Evolutionary conservation across 495 filamentous ascomycete genomes (phyloP).

Genomic region (Staphylotrichum tortipilum): DNA sequence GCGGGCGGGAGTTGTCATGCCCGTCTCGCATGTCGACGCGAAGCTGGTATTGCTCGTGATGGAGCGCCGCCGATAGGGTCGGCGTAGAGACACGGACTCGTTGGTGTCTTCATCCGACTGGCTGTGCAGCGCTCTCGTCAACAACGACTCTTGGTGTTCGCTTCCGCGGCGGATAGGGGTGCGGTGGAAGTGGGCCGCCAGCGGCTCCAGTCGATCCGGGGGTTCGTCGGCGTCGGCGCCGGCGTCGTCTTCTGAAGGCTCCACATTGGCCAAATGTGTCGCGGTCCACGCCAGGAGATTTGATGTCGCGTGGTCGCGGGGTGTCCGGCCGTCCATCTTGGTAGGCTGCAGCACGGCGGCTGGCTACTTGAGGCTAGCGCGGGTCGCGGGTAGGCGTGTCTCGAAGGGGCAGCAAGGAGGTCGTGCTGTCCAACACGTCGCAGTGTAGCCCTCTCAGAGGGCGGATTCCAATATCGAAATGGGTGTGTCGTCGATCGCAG

Average conservation of each 20-base stretch:
- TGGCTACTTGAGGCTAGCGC: background rate
- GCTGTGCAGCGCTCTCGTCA: conserved; percentile 68
- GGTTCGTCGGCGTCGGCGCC: conserved; percentile 27
- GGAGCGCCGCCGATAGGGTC: conserved; percentile 48
- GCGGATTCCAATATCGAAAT: background rate
- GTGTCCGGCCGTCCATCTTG: conserved; percentile 32
- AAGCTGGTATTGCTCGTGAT: conserved; percentile 69
- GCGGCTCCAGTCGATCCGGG: conserved; percentile 15
- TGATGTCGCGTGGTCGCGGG: conserved; percentile 31
- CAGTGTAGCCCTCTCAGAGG: background rate
- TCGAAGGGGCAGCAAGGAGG: conserved; percentile 2
- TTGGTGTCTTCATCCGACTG: conserved; percentile 46
- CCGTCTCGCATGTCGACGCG: conserved; percentile 83
- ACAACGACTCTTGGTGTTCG: conserved; percentile 60
- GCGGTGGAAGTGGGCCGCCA: conserved; percentile 32
- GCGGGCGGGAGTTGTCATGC: conserved; percentile 80
- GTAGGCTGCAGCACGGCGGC: background rate
- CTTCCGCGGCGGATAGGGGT: conserved; percentile 31
- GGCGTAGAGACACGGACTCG: conserved; percentile 15
- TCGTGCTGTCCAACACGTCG: background rate
- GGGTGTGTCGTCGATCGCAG: conserved; percentile 3
- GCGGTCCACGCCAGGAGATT: conserved; percentile 35
- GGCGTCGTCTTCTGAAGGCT: conserved; percentile 35
- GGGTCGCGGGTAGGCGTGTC: too few relatives aligned
- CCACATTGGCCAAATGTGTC: conserved; percentile 33